A percentile compares a stretch with the other conserved stretches of the same genome.
phyloP scores from a whole-genome alignment of 805 yeast genomes.

The Candida peoriensis region DNA sequence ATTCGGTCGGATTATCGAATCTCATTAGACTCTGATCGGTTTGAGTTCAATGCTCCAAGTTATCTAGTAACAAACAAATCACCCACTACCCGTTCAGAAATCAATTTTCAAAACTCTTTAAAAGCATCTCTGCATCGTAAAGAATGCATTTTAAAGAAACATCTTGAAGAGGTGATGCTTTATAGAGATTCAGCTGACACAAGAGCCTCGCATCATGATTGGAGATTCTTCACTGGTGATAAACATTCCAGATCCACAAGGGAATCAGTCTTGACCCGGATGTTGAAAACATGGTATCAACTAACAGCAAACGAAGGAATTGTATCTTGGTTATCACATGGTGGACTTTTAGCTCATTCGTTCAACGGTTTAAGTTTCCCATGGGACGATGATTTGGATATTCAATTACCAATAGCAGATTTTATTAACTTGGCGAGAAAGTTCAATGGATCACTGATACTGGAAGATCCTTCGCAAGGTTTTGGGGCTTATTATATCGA shows the following conservation, averaged over 20 bases:
- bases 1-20: slow-evolving; percentile 5
- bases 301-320: slow-evolving; percentile 39
- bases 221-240: slow-evolving; percentile 51
- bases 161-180: slow-evolving; percentile 26
- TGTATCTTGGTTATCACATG: slow-evolving; percentile 54
- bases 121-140: slow-evolving; percentile 23
- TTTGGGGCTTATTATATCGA: slow-evolving; percentile 45
- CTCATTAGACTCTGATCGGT: slow-evolving; percentile 12
- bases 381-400: slow-evolving; percentile 59
- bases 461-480: slow-evolving; percentile 38
- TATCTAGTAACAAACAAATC: slow-evolving; percentile 3
- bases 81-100: slow-evolving; percentile 9
- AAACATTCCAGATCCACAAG: slow-evolving; percentile 34
- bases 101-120: slow-evolving; percentile 22
- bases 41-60: slow-evolving; percentile 14
- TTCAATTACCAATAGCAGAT: slow-evolving; percentile 44
- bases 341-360: slow-evolving; percentile 52
- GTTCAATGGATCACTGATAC: slow-evolving; percentile 42
- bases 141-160: slow-evolving; percentile 30
- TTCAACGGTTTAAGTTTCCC: slow-evolving; percentile 54
- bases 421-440: slow-evolving; percentile 36
- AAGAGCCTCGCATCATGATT: slow-evolving; percentile 42
- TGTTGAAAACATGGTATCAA: slow-evolving; percentile 43
- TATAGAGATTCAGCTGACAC: slow-evolving; percentile 4
- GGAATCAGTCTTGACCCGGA: slow-evolving; percentile 35